Evolutionary conservation across 2,329 filamentous ascomycete genomes (phyloP), one percentile per base, ranked within the genome.

Genomic region (Phoma herbarum): DNA sequence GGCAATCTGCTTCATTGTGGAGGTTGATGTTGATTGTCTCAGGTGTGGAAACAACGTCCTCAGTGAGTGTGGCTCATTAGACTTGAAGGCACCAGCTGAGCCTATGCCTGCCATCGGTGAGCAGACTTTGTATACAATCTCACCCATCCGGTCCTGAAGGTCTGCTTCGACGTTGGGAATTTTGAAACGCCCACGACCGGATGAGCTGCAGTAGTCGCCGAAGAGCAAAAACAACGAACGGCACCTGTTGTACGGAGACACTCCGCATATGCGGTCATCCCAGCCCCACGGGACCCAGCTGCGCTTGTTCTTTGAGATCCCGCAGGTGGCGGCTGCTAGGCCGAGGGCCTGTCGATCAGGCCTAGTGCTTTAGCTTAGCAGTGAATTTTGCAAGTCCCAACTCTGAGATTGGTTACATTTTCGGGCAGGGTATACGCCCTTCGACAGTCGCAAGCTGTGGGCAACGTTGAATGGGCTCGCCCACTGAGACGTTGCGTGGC

Each of bases 341-440:
- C 37, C 31, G 20, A 59, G 41, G 48, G 39, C 45, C 45, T 46
- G 56, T 54, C 56, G 56, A 59, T 54, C 56, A 50, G 50, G 56
- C 41, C 56, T 54, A 23, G 56, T 53, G 56, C 56, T 50, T 53
- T 45, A 53, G 49, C 50, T 59, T 45, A 59, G 45, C 50, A 45
- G 25, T 28, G 50, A 31, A 44, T 44, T 58, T 42, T 53, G 29
- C 50, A 50, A 28, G n/a, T 33, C 14, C 29, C 39, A 28, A 26
- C 31, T 22, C 28, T 51, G 29, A 22, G 56, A 54, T 54, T 59
- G 56, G 56, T 47, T 50, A 46, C 39, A 49, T 53, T 59, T 52
- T 31, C 18, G 39, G 31, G 31, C n/a, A 43, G 37, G 22, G 20
- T 39, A 39, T 26, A 45, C 45, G 25, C 33, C 29, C 54, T 59